phyloP scores from a whole-genome alignment of 2,329 filamentous ascomycete species.

The Fusarium sp. region DNA sequence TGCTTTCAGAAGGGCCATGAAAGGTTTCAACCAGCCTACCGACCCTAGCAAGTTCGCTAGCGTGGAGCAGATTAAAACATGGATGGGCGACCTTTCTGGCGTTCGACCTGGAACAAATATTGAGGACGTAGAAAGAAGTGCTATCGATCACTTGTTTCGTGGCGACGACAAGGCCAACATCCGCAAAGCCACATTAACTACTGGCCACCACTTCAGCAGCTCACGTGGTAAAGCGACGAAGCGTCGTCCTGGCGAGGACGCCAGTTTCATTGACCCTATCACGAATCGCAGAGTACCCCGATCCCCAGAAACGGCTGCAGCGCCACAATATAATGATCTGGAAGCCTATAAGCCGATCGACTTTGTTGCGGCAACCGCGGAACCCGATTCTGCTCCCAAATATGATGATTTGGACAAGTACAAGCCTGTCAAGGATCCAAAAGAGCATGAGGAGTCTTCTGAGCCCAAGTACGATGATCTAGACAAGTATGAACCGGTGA shows the following conservation, averaged over 20 bases:
- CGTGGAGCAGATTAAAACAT: conserved; percentile 51
- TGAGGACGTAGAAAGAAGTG: conserved; percentile 59
- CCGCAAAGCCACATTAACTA: conserved; percentile 50
- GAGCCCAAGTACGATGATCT: conserved; percentile 50
- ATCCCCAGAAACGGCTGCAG: conserved; percentile 32
- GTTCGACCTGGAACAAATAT: conserved; percentile 56
- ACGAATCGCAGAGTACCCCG: conserved; percentile 65
- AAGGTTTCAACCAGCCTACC: conserved; percentile 53
- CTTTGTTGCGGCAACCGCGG: conserved; percentile 37
- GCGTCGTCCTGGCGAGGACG: conserved; percentile 31
- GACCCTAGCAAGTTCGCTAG: conserved; percentile 53
- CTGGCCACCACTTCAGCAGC: conserved; percentile 51
- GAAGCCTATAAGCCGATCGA: conserved; percentile 52
- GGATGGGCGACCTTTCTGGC: conserved; percentile 54
- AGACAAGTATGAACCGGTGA: conserved; percentile 53
- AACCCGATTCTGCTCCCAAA: conserved; percentile 44
- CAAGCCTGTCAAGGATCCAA: conserved; percentile 49
- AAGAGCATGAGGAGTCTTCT: conserved; percentile 21
- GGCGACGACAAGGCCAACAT: conserved; percentile 47
- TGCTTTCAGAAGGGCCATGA: conserved; percentile 57
- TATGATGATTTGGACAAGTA: conserved; percentile 54
- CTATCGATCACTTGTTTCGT: conserved; percentile 59
- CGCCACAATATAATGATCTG: conserved; percentile 50
- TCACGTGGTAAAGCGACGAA: conserved; percentile 36
- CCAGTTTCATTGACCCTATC: conserved; percentile 65